Evolutionary conservation across 352 stramenopile species (phyloP).

Genomic region (Plasmopara viticola): DNA sequence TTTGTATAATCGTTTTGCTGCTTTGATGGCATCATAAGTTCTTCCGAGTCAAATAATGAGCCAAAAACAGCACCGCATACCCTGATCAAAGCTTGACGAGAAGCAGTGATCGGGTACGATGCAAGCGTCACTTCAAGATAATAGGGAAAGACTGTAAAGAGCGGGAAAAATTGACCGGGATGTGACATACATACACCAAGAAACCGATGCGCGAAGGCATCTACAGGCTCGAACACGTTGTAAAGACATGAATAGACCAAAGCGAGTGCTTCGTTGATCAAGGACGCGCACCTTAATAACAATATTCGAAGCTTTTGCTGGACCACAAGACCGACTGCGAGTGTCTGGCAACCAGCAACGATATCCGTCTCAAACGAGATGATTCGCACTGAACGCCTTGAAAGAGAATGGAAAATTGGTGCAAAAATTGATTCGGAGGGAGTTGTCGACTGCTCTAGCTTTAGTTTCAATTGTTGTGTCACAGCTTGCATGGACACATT

Average conservation of each 20-base stretch:
- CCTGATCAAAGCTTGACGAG: conserved; percentile 31
- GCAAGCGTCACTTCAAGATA: conserved; percentile 47
- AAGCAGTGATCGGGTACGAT: conserved; percentile 31
- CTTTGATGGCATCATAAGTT: conserved; percentile 6
- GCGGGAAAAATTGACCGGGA: conserved; percentile 36
- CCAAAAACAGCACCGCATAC: conserved; percentile 45
- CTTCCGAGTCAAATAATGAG: conserved; percentile 39
- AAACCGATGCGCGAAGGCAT: conserved; percentile 47
- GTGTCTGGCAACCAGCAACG: conserved; percentile 28
- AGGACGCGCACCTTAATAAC: conserved; percentile 29
- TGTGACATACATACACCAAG: conserved; percentile 42
- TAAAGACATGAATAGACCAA: conserved; percentile 46
- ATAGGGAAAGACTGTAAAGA: conserved; percentile 44
- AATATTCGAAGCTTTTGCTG: conserved; percentile 48
- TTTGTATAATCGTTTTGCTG: conserved; percentile 7
- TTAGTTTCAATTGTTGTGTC: conserved; percentile 37
- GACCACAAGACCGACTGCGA: conserved; percentile 39
- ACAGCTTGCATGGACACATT: conserved; percentile 37
- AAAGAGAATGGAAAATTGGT: conserved; percentile 23
- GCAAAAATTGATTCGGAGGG: conserved; percentile 27
- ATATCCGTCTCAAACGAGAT: conserved; percentile 33
- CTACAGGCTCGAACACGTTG: conserved; percentile 43
- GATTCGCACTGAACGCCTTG: conserved; percentile 10
- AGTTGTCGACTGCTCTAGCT: conserved; percentile 21
- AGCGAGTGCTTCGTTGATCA: conserved; percentile 38